Conservation (phyloP, 768 basidiomycete species). For the Lactarius psammicola region DNA sequence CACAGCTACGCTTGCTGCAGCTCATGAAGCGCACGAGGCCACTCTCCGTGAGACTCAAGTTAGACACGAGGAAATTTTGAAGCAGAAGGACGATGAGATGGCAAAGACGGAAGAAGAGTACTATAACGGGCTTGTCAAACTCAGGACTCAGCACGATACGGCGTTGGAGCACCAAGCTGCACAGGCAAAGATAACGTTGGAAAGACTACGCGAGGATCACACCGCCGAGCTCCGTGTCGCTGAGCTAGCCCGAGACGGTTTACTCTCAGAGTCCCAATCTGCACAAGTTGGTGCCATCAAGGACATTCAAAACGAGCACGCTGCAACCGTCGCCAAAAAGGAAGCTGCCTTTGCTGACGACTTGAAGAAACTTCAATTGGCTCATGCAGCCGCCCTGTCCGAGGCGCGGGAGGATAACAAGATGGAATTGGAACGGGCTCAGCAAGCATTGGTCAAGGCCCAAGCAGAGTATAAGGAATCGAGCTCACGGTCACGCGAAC, state of each 20-base stretch:
- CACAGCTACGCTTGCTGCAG: constrained; percentile 46
- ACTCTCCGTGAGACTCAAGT: constrained; percentile 47
- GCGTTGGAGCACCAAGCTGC: constrained; percentile 59
- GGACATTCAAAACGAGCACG: constrained; percentile 71
- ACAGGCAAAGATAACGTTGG: constrained; percentile 61
- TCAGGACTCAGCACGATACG: constrained; percentile 69
- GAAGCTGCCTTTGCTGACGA: constrained; percentile 65
- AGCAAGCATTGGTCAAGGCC: constrained; percentile 42
- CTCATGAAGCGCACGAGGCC: constrained; percentile 52
- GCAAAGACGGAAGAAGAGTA: constrained; percentile 77
- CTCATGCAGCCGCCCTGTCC: constrained; percentile 55
- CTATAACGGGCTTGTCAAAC: constrained; percentile 74
- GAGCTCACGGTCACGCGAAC: constrained; percentile 41
- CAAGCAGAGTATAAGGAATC: constrained; percentile 45
- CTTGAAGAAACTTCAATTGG: constrained; percentile 60
- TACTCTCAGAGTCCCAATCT: constrained; percentile 71
- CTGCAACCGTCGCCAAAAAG: constrained; percentile 61
- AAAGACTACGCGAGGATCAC: constrained; percentile 75
- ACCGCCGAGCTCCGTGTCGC: constrained; percentile 66
- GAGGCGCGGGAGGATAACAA: constrained; percentile 55
- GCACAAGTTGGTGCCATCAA: constrained; percentile 59
- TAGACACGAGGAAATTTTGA: constrained; percentile 56
- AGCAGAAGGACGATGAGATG: constrained; percentile 60
- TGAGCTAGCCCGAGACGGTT: constrained; percentile 73
- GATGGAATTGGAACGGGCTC: constrained; percentile 50